Evolutionary conservation across 1,284 basidiomycete genomes (phyloP).

Genomic region (Entoloma clypeatum): DNA sequence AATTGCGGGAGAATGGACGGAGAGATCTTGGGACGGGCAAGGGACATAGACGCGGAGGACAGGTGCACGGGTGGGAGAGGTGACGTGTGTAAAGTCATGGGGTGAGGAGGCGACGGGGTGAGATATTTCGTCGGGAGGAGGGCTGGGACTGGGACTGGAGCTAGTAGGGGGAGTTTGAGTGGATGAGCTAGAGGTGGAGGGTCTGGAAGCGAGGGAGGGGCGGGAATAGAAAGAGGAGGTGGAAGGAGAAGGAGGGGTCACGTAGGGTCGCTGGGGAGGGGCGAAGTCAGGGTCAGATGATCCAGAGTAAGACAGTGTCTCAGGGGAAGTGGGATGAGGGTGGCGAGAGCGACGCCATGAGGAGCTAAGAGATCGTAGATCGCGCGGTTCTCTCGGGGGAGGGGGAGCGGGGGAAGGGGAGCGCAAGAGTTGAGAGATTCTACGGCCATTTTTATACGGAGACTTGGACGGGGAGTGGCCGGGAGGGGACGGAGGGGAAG

Average conservation of each 20-base stretch:
- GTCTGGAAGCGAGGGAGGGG: constrained; percentile 15
- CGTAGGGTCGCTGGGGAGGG: constrained; percentile 15
- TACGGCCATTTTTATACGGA: constrained; percentile 8
- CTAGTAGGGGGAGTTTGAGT: constrained; percentile 15
- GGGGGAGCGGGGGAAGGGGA: constrained; percentile 16
- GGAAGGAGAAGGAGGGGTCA: constrained; percentile 8
- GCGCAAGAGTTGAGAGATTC: constrained; percentile 9
- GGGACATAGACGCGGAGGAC: constrained; percentile 73
- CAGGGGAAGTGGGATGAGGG: constrained; percentile 7
- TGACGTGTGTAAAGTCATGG: constrained; percentile 60
- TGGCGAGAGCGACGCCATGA: constrained; percentile 41
- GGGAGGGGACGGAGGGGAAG: constrained; percentile 14
- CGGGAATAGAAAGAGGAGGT: constrained; percentile 8
- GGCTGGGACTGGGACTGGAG: constrained; percentile 12
- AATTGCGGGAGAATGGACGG: constrained; percentile 31
- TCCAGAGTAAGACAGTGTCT: constrained; percentile 16
- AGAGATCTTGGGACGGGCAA: constrained; percentile 50
- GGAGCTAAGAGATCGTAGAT: constrained; percentile 48
- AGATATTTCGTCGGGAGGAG: constrained; percentile 11
- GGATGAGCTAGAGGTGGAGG: constrained; percentile 15
- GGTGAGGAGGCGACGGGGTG: constrained; percentile 35
- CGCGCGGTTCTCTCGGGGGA: constrained; percentile 53
- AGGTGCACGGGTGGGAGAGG: constrained; percentile 62
- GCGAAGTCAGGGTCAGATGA: constrained; percentile 14
- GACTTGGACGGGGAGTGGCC: constrained; percentile 9